A percentile compares a stretch with the other conserved stretches of the same genome.
phyloP scores from a whole-genome alignment of 176 grass and related monocot genomes.

The Hsuehochloa calcarea region DNA sequence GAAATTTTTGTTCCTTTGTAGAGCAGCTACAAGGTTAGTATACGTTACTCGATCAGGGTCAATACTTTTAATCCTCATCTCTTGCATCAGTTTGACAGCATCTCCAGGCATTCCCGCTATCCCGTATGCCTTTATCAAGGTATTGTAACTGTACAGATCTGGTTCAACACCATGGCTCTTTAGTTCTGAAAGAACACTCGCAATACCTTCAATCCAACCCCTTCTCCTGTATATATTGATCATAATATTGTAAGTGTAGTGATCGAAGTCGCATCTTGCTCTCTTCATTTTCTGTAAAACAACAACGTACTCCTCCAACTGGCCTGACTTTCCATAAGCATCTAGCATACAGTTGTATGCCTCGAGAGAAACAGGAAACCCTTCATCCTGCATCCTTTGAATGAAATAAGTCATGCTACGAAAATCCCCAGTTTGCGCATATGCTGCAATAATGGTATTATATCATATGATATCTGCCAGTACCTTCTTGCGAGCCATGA shows the following conservation, averaged over 20 bases:
- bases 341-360: slow-evolving; percentile 84
- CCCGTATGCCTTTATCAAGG: slow-evolving; percentile 84
- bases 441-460: slow-evolving; percentile 86
- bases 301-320: slow-evolving; percentile 63
- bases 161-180: slow-evolving; percentile 60
- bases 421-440: slow-evolving; percentile 63
- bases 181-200: slow-evolving; percentile 66
- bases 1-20: slow-evolving; percentile 87
- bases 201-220: slow-evolving; percentile 77
- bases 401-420: slow-evolving; percentile 59
- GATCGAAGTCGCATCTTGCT: slow-evolving; percentile 62
- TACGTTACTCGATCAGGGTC: slow-evolving; percentile 63
- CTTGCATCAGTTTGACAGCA: slow-evolving; percentile 66
- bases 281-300: slow-evolving; percentile 87
- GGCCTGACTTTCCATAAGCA: slow-evolving; percentile 82
- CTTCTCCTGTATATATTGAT: slow-evolving; percentile 89
- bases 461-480: slow-evolving; percentile 74
- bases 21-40: slow-evolving; percentile 58
- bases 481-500: slow-evolving; percentile 67
- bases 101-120: slow-evolving; percentile 80
- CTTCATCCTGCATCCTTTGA: slow-evolving; percentile 69
- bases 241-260: slow-evolving; percentile 96
- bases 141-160: slow-evolving; percentile 83
- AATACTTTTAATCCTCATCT: slow-evolving; percentile 74
- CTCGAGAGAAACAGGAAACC: slow-evolving; percentile 73